Percentiles rank a stretch among this genome's conserved stretches.
phyloP scores from a whole-genome alignment of 306 rosid species.

The Corylus heterophylla region DNA sequence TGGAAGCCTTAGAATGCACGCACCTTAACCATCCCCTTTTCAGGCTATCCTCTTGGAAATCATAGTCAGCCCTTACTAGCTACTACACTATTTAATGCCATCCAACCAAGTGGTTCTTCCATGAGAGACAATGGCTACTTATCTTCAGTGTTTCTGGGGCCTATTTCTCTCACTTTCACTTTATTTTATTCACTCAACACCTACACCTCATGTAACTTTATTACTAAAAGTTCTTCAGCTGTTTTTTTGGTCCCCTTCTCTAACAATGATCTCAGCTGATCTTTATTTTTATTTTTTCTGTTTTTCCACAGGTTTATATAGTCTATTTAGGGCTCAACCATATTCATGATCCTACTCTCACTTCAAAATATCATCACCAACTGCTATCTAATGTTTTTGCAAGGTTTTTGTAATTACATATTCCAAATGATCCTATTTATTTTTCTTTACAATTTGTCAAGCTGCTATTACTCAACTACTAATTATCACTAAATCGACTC shows the following conservation, averaged over 20 bases:
- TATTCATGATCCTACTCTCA: conserved; percentile 31
- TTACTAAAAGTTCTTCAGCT: neutral
- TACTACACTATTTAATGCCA: conserved; percentile 31
- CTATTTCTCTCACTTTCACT: conserved; percentile 31
- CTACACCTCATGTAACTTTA: conserved; percentile 39
- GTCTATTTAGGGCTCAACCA: conserved; percentile 50
- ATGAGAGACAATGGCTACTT: conserved; percentile 26
- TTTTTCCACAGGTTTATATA: conserved; percentile 45
- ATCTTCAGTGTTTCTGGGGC: conserved; percentile 35
- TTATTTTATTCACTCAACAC: conserved; percentile 31
- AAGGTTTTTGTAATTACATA: conserved; percentile 28
- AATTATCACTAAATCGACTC: neutral
- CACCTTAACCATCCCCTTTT: conserved; percentile 24
- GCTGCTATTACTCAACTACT: neutral
- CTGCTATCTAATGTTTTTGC: conserved; percentile 50
- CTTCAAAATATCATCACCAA: conserved; percentile 38
- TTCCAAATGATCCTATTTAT: neutral
- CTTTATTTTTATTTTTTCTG: neutral
- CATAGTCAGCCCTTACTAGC: conserved; percentile 6
- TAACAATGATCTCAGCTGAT: neutral
- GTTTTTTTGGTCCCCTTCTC: neutral
- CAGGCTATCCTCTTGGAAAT: conserved; percentile 21
- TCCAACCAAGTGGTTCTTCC: conserved; percentile 28
- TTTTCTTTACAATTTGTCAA: neutral
- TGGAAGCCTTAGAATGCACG: conserved; percentile 35